Evolutionary conservation across 192 early-diverging fungal species (phyloP).

Genomic region (Helicostylum pulchrum): DNA sequence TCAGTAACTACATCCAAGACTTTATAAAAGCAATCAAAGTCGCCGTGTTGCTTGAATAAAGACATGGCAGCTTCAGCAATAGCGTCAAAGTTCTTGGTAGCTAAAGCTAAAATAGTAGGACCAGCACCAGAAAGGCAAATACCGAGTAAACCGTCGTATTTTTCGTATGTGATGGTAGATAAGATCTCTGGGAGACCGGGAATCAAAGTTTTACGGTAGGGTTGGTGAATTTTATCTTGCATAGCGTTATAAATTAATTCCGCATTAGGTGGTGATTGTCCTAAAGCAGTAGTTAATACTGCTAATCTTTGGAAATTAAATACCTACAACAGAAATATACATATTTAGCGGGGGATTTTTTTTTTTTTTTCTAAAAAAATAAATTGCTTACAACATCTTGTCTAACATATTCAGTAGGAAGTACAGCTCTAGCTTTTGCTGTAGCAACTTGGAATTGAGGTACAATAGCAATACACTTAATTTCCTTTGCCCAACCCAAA

Average conservation of each 20-base stretch:
- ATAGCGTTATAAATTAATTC: slow-evolving; percentile 87
- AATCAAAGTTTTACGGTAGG: slow-evolving; percentile 85
- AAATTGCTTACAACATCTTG: slow-evolving; percentile 83
- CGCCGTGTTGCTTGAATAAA: slow-evolving; percentile 58
- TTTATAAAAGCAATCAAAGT: slow-evolving; percentile 54
- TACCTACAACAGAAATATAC: slow-evolving; percentile 34
- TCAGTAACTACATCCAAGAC: slow-evolving; percentile 61
- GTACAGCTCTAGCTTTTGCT: slow-evolving; percentile 81
- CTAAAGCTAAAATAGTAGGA: slow-evolving; percentile 92
- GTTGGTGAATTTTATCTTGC: slow-evolving; percentile 96
- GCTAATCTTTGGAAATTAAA: slow-evolving; percentile 94
- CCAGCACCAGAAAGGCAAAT: slow-evolving; percentile 95
- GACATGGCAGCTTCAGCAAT: slow-evolving; percentile 68
- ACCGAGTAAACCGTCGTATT: slow-evolving; percentile 82
- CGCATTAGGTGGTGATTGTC: slow-evolving; percentile 65
- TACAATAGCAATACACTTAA: slow-evolving; percentile 73
- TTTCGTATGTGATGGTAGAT: slow-evolving; percentile 64
- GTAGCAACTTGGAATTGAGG: slow-evolving; percentile 95
- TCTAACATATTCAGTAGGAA: slow-evolving; percentile 74
- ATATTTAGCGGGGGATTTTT: not conserved
- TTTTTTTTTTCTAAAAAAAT: not conserved
- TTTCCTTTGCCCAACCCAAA: slow-evolving; percentile 63
- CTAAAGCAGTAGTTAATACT: slow-evolving; percentile 84
- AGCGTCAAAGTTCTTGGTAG: slow-evolving; percentile 76
- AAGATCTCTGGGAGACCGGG: slow-evolving; percentile 92